Percentiles rank a stretch among this genome's conserved stretches.
These are phyloP conservation scores for Fusarium sp. DNA, from an alignment of 2,329 filamentous ascomycete species.

Conservation along the genomic window DNA sequence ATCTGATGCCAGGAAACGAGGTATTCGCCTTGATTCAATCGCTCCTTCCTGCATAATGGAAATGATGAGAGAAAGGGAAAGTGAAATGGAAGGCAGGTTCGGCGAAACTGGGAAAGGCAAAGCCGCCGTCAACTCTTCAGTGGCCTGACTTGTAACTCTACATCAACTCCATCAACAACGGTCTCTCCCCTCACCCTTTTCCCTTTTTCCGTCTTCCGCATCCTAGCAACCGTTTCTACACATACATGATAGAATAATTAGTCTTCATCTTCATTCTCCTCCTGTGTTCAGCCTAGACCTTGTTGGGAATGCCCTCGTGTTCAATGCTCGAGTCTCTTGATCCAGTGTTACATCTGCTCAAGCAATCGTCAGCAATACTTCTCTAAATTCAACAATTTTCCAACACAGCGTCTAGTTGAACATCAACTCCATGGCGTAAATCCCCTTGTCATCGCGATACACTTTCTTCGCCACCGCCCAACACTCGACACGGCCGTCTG, in stretches of 20 bases:
- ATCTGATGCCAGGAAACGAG: neutral
- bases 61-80: neutral
- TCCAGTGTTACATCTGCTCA: constrained; percentile 8
- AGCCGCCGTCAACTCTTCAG: neutral
- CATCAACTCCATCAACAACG: neutral
- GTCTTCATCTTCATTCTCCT: neutral
- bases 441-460: neutral
- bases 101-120: neutral
- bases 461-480: neutral
- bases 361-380: neutral
- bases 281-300: neutral
- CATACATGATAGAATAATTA: constrained; percentile 1
- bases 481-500: neutral
- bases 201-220: neutral
- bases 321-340: constrained; percentile 6
- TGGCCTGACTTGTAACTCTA: neutral
- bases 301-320: constrained; percentile 20
- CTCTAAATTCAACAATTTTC: neutral
- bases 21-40: neutral
- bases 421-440: neutral
- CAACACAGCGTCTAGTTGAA: neutral
- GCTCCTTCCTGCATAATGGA: neutral
- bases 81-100: neutral
- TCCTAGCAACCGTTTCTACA: constrained; percentile 11
- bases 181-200: neutral